Evolutionary conservation across 495 filamentous ascomycete species (phyloP).

Genomic region (Parathielavia hyrcaniae): DNA sequence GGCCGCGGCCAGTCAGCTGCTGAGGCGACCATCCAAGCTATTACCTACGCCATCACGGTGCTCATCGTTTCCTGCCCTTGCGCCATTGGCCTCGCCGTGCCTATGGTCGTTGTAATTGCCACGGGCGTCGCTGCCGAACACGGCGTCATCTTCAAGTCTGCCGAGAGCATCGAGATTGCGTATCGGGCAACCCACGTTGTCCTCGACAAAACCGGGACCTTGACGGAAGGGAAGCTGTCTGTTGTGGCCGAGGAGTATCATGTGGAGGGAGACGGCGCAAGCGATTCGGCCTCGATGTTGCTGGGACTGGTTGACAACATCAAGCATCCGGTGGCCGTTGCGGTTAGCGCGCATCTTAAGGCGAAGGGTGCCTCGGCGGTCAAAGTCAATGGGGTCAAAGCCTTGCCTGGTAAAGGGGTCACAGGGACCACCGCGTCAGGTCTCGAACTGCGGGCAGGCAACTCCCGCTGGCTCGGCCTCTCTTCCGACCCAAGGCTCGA

Average conservation of each 20-base stretch:
- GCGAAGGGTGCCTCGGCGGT: background rate
- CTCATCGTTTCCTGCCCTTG: conserved; percentile 5
- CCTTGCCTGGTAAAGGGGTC: background rate
- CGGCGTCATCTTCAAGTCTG: conserved; percentile 6
- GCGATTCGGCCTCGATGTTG: background rate
- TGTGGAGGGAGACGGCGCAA: background rate
- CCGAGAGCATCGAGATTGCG: conserved; percentile 2
- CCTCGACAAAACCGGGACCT: conserved; percentile 4
- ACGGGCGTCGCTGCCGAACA: conserved; percentile 1
- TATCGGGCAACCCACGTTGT: background rate
- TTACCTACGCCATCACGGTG: conserved; percentile 2
- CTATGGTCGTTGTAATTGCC: conserved; percentile 5
- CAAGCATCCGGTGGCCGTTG: conserved; percentile 4
- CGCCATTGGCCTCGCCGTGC: conserved; percentile 2
- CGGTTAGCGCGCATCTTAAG: background rate
- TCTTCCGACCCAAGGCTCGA: background rate
- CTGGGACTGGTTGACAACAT: background rate
- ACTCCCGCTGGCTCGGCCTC: background rate
- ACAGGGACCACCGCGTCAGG: background rate
- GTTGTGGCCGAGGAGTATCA: background rate
- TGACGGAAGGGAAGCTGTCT: background rate
- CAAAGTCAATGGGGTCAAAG: background rate
- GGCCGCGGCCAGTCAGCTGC: background rate
- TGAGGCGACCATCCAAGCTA: conserved; percentile 2
- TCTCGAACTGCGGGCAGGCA: background rate